Conservation (phyloP, 306 rosid genomes). For the Cucumis hystrix region DNA sequence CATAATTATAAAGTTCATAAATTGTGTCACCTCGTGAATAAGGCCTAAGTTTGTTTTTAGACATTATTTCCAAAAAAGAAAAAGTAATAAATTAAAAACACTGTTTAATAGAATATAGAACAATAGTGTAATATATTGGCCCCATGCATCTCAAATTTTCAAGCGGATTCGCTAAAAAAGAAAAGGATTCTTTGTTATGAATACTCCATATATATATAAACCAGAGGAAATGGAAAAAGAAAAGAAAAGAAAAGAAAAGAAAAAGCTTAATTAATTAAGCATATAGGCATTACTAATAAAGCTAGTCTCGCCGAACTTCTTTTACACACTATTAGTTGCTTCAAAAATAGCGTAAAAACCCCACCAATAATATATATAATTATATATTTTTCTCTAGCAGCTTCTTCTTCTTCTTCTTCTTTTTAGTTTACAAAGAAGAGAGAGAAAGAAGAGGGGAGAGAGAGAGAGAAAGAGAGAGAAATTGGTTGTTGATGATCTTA, state of each 20-base stretch:
- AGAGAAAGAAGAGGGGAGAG: neutral
- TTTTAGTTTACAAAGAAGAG: constrained; percentile 4
- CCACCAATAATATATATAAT: constrained; percentile 4
- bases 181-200: neutral
- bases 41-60: neutral
- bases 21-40: neutral
- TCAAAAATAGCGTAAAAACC: constrained; percentile 11
- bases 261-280: neutral
- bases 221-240: neutral
- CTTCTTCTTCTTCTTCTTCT: neutral
- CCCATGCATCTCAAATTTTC: neutral
- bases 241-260: too few relatives aligned
- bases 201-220: neutral
- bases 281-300: constrained; percentile 6
- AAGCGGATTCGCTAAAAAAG: neutral
- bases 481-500: neutral
- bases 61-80: neutral
- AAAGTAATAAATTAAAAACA: neutral
- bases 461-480: neutral
- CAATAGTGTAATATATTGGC: neutral
- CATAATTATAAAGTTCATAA: neutral
- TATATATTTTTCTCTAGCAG: constrained; percentile 10
- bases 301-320: constrained; percentile 7
- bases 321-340: constrained; percentile 17
- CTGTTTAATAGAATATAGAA: too few relatives aligned